Evolutionary conservation across 345 rosid species (phyloP).

Genomic region (Euphorbia peplus): DNA sequence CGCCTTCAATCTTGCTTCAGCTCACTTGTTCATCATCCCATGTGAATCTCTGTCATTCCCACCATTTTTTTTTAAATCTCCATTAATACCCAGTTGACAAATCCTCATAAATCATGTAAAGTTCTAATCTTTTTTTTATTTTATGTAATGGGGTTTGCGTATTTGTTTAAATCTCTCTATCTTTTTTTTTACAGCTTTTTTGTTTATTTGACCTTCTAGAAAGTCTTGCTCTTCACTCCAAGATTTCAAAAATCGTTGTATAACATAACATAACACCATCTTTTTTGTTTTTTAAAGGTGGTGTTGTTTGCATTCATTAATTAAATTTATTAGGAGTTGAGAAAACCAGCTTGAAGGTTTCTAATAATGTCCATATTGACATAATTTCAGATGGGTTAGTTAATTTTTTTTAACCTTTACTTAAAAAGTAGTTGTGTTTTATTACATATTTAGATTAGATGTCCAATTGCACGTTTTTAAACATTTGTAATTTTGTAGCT

Average conservation of each 20-base stretch:
- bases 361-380: conserved; percentile 1
- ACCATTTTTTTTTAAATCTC: no score
- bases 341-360: conserved; percentile 5
- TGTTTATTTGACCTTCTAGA: conserved; percentile 33
- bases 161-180: background rate
- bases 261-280: no score
- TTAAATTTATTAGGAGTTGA: background rate
- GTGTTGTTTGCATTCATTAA: background rate
- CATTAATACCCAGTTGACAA: conserved; percentile 1
- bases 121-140: background rate
- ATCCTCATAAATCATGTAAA: background rate
- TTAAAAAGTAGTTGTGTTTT: conserved; percentile 27
- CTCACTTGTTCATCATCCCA: no score
- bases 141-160: background rate
- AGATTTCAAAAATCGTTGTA: no score
- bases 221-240: conserved; percentile 25
- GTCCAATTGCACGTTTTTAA: conserved; percentile 16
- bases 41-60: background rate
- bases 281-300: background rate
- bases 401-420: background rate
- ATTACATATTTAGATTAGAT: conserved; percentile 5
- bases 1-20: conserved; percentile 4
- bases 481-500: conserved; percentile 13
- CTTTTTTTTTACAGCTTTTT: conserved; percentile 11
- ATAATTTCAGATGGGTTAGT: conserved; percentile 11